These are phyloP conservation scores for Cryptosporidium ryanae DNA, from an alignment of 169 alveolate species.

Conservation along the genomic window DNA sequence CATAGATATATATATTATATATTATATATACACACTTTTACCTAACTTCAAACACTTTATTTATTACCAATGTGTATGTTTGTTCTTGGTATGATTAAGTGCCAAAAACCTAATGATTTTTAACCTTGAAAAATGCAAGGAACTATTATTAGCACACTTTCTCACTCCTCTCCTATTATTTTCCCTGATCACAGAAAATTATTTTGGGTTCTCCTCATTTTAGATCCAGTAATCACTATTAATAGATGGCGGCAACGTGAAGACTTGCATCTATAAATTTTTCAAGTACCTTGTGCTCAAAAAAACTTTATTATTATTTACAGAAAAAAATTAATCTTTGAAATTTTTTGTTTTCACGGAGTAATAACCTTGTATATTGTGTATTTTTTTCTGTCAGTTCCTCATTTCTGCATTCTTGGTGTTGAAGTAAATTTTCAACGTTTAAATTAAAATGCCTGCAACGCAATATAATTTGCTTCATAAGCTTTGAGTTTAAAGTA, in stretches of 20 bases:
- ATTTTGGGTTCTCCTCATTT: constrained; percentile 37
- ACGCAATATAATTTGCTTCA: too few relatives aligned
- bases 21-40: background rate
- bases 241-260: constrained; percentile 69
- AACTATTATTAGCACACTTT: constrained; percentile 53
- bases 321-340: too few relatives aligned
- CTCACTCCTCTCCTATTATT: constrained; percentile 52
- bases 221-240: constrained; percentile 68
- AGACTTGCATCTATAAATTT: constrained; percentile 68
- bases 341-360: too few relatives aligned
- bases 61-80: too few relatives aligned
- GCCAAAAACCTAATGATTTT: background rate
- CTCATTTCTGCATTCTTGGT: too few relatives aligned
- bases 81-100: constrained; percentile 14
- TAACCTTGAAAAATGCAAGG: constrained; percentile 57
- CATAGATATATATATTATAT: constrained; percentile 4
- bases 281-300: background rate
- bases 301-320: too few relatives aligned
- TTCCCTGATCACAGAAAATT: constrained; percentile 29
- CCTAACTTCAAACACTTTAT: background rate
- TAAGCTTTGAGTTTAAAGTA: too few relatives aligned
- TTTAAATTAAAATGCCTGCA: too few relatives aligned
- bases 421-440: too few relatives aligned
- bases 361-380: too few relatives aligned
- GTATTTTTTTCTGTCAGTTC: too few relatives aligned